Evolutionary conservation across 2,329 filamentous ascomycete species (phyloP), one percentile per base, ranked within the genome.

Genomic region (Fusarium sterilihyphosum): DNA sequence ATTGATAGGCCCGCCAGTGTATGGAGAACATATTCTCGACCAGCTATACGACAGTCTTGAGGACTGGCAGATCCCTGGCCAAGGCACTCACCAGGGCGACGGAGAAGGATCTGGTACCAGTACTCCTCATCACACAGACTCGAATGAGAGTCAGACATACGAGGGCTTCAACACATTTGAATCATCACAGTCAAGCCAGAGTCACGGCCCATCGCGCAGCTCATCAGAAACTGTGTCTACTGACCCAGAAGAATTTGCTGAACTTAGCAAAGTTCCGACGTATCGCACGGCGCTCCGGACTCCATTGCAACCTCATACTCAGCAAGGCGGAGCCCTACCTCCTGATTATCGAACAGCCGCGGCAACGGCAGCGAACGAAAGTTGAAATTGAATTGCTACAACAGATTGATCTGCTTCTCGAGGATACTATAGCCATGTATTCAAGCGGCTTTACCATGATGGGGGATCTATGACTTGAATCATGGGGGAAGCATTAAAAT

Each of bases 11-110:
- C 96, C 96, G 12, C 96, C 96, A 2, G 90, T 94, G 31, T 98
- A 99, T 78, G 95, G 94, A 62, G 90, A 95, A 75, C 96, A 98
- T 82, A 88, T 93, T 50, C 89, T 98, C n/a, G 96, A 98, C 80
- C 92, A 94, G 79, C 87, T 98, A 2, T 98, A 97, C 82, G 93
- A 94, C 74, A 94, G 95, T 69, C 88, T 97, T 57, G 93, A 97
- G 77, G 93, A 93, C 22, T 92, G 94, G 80, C 92, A 94, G 82
- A 94, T 92, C 0, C 88, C 40, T 88, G 85, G 84, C 90, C 92
- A 63, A 90, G 91, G 31, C 88, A 93, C 63, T 92, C 35, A 65
- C 3, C 33, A 17, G 5, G 14, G n/a, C 4, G 95, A 2, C 3
- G 91, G 93, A 74, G 90, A 90, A 76, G 87, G 26, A 2, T 20